Base-by-base conservation (phyloP, 106 monocot species). In the Chionographis japonica region DNA sequence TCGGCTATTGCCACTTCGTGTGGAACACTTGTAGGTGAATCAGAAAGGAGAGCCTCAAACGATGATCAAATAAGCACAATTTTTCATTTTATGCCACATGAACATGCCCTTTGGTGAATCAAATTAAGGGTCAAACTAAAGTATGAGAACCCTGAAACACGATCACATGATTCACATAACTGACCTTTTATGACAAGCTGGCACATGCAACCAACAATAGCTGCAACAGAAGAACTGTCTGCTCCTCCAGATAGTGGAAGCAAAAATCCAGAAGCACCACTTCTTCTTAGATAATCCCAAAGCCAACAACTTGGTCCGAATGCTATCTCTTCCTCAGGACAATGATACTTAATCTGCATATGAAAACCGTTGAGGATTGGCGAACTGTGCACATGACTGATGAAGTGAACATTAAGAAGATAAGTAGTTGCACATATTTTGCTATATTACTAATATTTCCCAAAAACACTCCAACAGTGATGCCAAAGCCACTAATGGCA, bases 241-340 rank as follows among this genome's bases (percentile, higher is more conserved):
- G 98, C 98, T 54, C 98, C 98, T 63, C 98, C 98, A 65, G 98
- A 98, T 67, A 98, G 90, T 50, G 98, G 98, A 79, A 98, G 98
- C 74, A 98, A 62, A 68, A 93, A 93, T 14, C 98, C 98, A 73
- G 98, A 93, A 60, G 98, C 98, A 49, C 92, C 87, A 74, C 98
- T 98, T 81, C 98, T 90, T 67, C 98, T 74, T 58, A 98, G 66
- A 85, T 98, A 98, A 79, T 98, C 98, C 93, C 98, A 98, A 17
- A 98, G 54, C 98, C 98, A 98, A 75, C 98, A 98, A 75, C 93
- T 85, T 65, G 98, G 98, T 50, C 98, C 98, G 79, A 90, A 89
- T 62, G 93, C 85, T 74, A 98, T 98, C 67, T 98, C 98, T 67
- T 98, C 98, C 65, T 98, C 89, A 49, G 93, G 90, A 37, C 74